Percentiles rank a stretch among this genome's conserved stretches.
These are phyloP conservation scores for Adansonia rubrostipa DNA, from an alignment of 441 rosid species.

Conservation along the genomic window DNA sequence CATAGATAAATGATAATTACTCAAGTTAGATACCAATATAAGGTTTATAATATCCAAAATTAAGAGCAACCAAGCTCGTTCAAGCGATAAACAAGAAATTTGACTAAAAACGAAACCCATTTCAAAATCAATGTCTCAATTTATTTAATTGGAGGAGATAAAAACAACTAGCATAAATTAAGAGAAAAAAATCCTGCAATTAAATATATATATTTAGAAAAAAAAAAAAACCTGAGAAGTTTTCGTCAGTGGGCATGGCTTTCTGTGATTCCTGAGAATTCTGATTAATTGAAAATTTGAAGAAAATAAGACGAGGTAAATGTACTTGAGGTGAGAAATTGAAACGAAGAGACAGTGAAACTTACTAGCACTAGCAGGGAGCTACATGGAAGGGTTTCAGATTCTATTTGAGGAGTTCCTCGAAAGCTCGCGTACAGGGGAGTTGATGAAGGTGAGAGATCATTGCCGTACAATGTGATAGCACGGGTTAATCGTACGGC, in stretches of 20 bases:
- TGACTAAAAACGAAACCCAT: not conserved
- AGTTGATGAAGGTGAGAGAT: not conserved
- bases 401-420: not conserved
- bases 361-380: not conserved
- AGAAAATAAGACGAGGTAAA: not conserved
- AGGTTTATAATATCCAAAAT: not conserved
- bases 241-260: conserved; percentile 29
- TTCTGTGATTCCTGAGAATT: not conserved
- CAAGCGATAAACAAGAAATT: not conserved
- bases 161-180: not conserved
- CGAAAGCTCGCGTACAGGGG: not conserved
- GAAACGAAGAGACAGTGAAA: not conserved
- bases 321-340: not conserved
- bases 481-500: not conserved
- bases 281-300: not conserved
- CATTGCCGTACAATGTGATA: not conserved
- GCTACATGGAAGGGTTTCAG: not conserved
- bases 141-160: not conserved
- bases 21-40: not conserved
- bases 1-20: not conserved
- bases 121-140: not conserved
- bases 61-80: not conserved
- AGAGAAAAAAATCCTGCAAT: not conserved
- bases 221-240: not conserved
- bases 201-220: not conserved